Conservation (phyloP, 768 basidiomycete species). For the Pilatotrama ljubarskyi region DNA sequence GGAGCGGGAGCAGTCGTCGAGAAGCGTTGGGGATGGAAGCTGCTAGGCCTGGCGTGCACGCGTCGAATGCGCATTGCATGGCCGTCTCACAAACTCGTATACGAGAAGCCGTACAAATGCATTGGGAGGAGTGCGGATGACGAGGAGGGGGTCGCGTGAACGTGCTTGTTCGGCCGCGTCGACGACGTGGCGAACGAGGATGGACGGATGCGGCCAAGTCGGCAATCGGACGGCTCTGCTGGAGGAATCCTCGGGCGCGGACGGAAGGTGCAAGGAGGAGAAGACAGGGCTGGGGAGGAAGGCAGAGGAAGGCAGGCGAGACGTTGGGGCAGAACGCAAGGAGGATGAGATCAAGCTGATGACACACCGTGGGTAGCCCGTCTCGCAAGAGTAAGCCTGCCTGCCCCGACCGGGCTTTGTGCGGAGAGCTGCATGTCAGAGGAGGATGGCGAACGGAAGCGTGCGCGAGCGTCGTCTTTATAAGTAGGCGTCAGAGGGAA, state of each 20-base stretch:
- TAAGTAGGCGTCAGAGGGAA: background rate
- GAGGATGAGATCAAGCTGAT: slow-evolving; percentile 9
- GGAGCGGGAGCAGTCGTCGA: too few relatives aligned
- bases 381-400: too few relatives aligned
- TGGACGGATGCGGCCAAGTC: background rate
- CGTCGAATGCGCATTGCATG: too few relatives aligned
- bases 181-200: background rate
- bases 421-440: background rate
- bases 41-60: too few relatives aligned
- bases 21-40: too few relatives aligned
- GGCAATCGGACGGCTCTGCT: background rate
- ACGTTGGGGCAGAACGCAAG: slow-evolving; percentile 6
- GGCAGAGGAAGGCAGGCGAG: background rate
- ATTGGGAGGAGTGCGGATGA: too few relatives aligned
- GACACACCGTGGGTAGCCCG: slow-evolving; percentile 4
- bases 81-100: too few relatives aligned
- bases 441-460: background rate
- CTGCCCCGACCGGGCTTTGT: background rate
- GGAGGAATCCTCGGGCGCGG: background rate
- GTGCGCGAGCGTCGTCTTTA: background rate
- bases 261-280: background rate
- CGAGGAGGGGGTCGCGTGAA: background rate
- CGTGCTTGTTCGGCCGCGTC: background rate
- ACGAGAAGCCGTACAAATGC: background rate
- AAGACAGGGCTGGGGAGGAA: background rate